These are phyloP conservation scores for Endogone sp. DNA, from an alignment of 192 early-diverging fungal genomes.

Conservation along the genomic window DNA sequence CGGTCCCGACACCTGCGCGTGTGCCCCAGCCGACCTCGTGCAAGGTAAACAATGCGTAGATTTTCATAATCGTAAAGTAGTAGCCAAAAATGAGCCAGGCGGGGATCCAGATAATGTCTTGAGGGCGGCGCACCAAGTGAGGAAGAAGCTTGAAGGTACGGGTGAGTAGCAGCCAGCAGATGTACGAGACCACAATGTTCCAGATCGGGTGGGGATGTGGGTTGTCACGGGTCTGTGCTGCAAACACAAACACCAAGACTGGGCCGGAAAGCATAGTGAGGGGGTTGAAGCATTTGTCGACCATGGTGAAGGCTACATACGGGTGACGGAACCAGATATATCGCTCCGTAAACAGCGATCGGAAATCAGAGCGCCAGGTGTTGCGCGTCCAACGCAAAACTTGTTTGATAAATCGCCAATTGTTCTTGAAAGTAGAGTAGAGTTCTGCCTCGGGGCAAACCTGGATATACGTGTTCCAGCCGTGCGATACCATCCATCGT, in stretches of 20 bases:
- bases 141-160: slow-evolving; percentile 52
- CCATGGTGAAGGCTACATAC: slow-evolving; percentile 57
- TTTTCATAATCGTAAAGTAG: slow-evolving; percentile 52
- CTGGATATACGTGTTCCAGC: slow-evolving; percentile 55
- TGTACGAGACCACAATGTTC: slow-evolving; percentile 44
- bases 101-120: slow-evolving; percentile 47
- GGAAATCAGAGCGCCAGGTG: slow-evolving; percentile 55
- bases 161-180: slow-evolving; percentile 52
- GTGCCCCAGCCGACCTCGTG: slow-evolving; percentile 52
- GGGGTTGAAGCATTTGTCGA: slow-evolving; percentile 60
- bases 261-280: slow-evolving; percentile 53
- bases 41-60: slow-evolving; percentile 56
- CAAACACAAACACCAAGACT: slow-evolving; percentile 35
- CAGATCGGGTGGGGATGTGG: slow-evolving; percentile 36
- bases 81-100: slow-evolving; percentile 56
- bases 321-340: slow-evolving; percentile 51
- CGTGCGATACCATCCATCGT: slow-evolving; percentile 57
- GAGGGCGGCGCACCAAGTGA: slow-evolving; percentile 47
- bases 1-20: slow-evolving; percentile 22
- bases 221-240: slow-evolving; percentile 1
- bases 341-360: slow-evolving; percentile 48
- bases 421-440: slow-evolving; percentile 57
- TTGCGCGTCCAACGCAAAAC: slow-evolving; percentile 60
- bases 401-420: slow-evolving; percentile 60
- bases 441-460: slow-evolving; percentile 54